Conservation (phyloP, 2,329 filamentous ascomycete species). For the Ascochyta pisi region DNA sequence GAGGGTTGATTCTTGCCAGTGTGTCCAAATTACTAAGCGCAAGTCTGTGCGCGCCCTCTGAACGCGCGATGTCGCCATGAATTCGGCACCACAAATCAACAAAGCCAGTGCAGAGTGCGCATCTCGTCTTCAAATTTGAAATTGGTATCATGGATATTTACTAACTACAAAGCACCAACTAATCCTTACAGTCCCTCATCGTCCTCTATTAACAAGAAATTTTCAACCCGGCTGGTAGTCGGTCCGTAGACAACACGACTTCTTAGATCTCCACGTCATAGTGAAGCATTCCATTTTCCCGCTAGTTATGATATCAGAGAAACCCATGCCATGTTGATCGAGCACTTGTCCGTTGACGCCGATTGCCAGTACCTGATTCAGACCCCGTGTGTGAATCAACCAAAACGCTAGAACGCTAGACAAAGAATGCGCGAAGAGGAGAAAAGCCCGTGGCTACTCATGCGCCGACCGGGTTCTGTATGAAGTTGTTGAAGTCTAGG, state of each 20-base stretch:
- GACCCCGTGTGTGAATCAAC: conserved; percentile 29
- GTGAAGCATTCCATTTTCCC: conserved; percentile 27
- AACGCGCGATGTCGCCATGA: not conserved
- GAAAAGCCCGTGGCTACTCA: conserved; percentile 29
- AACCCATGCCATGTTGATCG: conserved; percentile 13
- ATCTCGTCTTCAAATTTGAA: not conserved
- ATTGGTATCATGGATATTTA: conserved; percentile 10
- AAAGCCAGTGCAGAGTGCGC: too few relatives aligned
- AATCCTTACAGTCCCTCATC: not conserved
- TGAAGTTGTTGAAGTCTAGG: conserved; percentile 47
- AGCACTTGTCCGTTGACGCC: conserved; percentile 27
- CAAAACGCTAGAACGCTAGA: conserved; percentile 47
- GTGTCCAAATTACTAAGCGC: conserved; percentile 5
- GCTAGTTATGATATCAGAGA: conserved; percentile 18
- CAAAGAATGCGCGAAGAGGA: conserved; percentile 29
- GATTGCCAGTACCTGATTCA: conserved; percentile 26
- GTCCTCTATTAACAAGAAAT: not conserved
- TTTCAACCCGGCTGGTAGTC: not conserved
- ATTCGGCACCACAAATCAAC: not conserved
- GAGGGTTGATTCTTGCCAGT: not conserved
- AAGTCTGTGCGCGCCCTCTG: not conserved
- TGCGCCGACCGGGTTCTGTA: conserved; percentile 44
- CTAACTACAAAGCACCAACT: not conserved
- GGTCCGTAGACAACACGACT: conserved; percentile 12
- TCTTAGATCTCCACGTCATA: conserved; percentile 32